Base-by-base conservation (phyloP, 345 rosid genomes). In the Arabis alpina region DNA sequence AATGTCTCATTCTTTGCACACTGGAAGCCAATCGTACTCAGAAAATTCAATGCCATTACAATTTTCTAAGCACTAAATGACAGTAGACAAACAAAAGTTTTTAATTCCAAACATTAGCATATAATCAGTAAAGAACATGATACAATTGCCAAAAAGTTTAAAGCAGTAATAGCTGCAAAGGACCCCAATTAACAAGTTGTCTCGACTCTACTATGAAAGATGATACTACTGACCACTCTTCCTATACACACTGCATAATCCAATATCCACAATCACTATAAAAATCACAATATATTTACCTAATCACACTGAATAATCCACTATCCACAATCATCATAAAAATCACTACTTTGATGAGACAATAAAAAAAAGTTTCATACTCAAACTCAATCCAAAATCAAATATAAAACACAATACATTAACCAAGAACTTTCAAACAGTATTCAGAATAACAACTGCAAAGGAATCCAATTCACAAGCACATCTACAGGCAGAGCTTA, bases 301-400 rank as follows among this genome's bases (percentile, higher is more conserved):
- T n/a, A n/a, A n/a, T n/a, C n/a, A n/a, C n/a, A 70, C 13, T 4
- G 48, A 50, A 59, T 9, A 37, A 40, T 32, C 68, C 47, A 71
- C 16, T n/a, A 61, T 42, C 23, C 24, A 53, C 51, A 70, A 60
- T n/a, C 28, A 68, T 16, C 23, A n/a, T 19, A 44, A 5, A 3
- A 69, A 39, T 28, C 54, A 42, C 4, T 51, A 28, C 28, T 6
- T 8, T 8, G 11, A 40, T 8, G 11, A 40, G 43, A 49, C 59
- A 14, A 5, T 32, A 6, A 69, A 11, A 32, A 0, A 10, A 5
- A 49, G 51, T 58, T 58, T 40, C 2, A 47, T 30, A 41, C 32
- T 3, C 53, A 42, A 47, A 61, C 41, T 25, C 43, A 40, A 41
- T 28, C 49, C 14, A 65, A 42, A 30, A n/a, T n/a, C n/a, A n/a